phyloP scores from a whole-genome alignment of 2,329 filamentous ascomycete genomes.

The Hypomyces perniciosus region DNA sequence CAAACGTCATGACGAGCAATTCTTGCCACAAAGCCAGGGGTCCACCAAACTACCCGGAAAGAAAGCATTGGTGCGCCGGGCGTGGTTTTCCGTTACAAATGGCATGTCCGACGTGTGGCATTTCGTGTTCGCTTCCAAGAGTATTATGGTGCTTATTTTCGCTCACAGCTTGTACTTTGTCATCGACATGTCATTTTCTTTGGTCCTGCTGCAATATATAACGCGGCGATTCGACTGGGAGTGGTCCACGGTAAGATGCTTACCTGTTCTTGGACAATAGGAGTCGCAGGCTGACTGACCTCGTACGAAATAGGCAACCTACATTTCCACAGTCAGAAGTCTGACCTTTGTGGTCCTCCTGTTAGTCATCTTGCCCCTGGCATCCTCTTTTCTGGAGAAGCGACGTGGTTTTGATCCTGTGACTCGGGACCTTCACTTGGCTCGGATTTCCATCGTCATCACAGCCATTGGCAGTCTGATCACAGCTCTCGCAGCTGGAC shows the following conservation, averaged over 20 bases:
- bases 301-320: constrained; percentile 29
- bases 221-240: constrained; percentile 45
- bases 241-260: constrained; percentile 33
- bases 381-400: constrained; percentile 28
- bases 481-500: constrained; percentile 30
- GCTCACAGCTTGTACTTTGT: constrained; percentile 24
- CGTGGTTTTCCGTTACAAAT: constrained; percentile 22
- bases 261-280: background rate
- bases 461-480: constrained; percentile 30
- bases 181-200: constrained; percentile 25
- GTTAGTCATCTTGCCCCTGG: constrained; percentile 31
- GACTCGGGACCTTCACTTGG: constrained; percentile 35
- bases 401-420: constrained; percentile 26
- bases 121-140: constrained; percentile 35
- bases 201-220: constrained; percentile 46
- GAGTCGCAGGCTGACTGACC: background rate
- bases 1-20: constrained; percentile 10
- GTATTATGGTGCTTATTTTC: constrained; percentile 32
- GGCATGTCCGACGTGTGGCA: constrained; percentile 31
- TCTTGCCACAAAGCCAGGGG: background rate
- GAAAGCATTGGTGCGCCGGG: constrained; percentile 15
- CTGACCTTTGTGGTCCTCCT: constrained; percentile 33
- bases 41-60: constrained; percentile 10
- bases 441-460: constrained; percentile 28
- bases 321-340: constrained; percentile 34